Conservation (phyloP, 139 green algal genomes). For the Picochlorum sp. region DNA sequence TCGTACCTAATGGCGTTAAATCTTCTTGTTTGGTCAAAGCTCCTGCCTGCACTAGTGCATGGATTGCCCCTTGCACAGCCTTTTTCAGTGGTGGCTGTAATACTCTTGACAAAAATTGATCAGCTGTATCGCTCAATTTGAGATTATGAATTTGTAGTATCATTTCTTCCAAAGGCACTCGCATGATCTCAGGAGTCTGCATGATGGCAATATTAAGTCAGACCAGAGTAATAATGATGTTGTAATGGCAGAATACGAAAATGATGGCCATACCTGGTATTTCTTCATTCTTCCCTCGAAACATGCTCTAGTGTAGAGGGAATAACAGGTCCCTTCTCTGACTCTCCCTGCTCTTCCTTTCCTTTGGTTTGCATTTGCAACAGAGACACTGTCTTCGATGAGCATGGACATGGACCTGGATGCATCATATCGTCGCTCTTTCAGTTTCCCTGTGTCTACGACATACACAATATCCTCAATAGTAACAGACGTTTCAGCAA, state of each 20-base stretch:
- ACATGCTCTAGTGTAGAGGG: constrained; percentile 62
- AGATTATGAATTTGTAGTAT: constrained; percentile 79
- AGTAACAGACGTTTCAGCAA: constrained; percentile 93
- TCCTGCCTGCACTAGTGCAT: constrained; percentile 39
- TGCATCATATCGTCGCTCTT: constrained; percentile 66
- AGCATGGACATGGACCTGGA: constrained; percentile 64
- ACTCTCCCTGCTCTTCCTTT: constrained; percentile 71
- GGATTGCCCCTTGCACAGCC: constrained; percentile 49
- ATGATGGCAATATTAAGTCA: constrained; percentile 27
- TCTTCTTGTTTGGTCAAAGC: constrained; percentile 43
- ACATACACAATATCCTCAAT: constrained; percentile 94
- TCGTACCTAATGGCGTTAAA: constrained; percentile 55
- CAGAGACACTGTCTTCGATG: constrained; percentile 71
- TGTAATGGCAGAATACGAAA: not conserved
- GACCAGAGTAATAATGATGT: not conserved
- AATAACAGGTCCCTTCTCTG: constrained; percentile 65
- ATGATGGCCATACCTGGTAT: constrained; percentile 37
- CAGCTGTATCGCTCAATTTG: constrained; percentile 47
- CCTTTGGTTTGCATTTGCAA: constrained; percentile 27
- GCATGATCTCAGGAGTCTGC: constrained; percentile 70
- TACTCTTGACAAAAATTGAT: constrained; percentile 55
- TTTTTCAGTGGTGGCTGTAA: constrained; percentile 62
- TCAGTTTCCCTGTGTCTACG: constrained; percentile 75
- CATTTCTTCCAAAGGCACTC: constrained; percentile 87
- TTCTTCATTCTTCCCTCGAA: constrained; percentile 56